These are phyloP conservation scores for Leptomonas seymouri DNA, from an alignment of 208 protist genomes.

Conservation along the genomic window DNA sequence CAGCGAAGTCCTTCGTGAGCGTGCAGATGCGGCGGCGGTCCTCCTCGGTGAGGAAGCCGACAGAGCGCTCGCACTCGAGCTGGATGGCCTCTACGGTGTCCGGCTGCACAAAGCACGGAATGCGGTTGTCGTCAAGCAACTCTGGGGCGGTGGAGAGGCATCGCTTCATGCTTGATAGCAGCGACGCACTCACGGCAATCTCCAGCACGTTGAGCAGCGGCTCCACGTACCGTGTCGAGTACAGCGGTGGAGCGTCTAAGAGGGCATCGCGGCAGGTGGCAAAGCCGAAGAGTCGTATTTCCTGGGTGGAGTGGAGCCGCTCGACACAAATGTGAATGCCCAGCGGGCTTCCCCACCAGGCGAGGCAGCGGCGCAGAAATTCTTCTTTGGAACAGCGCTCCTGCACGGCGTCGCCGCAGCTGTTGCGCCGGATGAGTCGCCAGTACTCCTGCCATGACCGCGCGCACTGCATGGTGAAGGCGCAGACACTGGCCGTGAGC, in stretches of 20 bases:
- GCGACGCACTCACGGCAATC: constrained; percentile 49
- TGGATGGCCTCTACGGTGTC: constrained; percentile 57
- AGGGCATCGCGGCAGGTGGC: constrained; percentile 27
- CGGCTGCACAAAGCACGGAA: constrained; percentile 51
- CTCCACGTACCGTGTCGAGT: constrained; percentile 13
- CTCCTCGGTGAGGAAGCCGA: constrained; percentile 51
- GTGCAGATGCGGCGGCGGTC: constrained; percentile 51
- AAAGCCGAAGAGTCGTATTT: constrained; percentile 34
- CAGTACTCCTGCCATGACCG: constrained; percentile 67
- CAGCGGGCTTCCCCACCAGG: constrained; percentile 66
- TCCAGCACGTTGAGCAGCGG: constrained; percentile 43
- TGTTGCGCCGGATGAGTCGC: constrained; percentile 39
- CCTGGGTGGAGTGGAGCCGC: constrained; percentile 14
- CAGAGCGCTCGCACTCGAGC: constrained; percentile 78
- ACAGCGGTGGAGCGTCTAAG: constrained; percentile 25
- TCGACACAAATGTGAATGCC: constrained; percentile 50
- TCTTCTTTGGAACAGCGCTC: constrained; percentile 54
- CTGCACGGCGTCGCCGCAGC: constrained; percentile 26
- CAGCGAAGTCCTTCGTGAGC: constrained; percentile 38
- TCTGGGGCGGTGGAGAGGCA: constrained; percentile 61
- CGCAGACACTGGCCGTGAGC: constrained; percentile 58
- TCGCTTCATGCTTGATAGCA: constrained; percentile 54
- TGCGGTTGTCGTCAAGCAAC: constrained; percentile 30
- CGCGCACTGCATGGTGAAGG: constrained; percentile 65
- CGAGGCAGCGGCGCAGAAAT: constrained; percentile 55